Evolutionary conservation across 1,139 yeast species (phyloP).

Genomic region (Debaryomyces coudertii): DNA sequence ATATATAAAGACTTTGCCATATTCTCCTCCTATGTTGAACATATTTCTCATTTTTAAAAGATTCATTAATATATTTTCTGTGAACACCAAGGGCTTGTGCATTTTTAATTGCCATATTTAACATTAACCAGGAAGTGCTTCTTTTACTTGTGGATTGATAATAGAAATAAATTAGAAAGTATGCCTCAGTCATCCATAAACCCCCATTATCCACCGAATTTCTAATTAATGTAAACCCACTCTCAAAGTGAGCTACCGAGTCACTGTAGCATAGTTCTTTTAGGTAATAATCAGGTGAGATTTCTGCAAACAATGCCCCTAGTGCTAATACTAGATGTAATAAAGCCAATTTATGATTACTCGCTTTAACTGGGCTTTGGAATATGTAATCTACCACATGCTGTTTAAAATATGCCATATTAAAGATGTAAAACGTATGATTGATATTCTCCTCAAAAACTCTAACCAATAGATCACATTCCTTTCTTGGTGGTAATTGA

Average conservation of each 20-base stretch:
- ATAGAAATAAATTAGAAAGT: slow-evolving; percentile 40
- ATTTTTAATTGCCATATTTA: slow-evolving; percentile 29
- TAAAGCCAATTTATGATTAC: slow-evolving; percentile 12
- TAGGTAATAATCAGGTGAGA: background rate
- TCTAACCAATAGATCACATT: slow-evolving; percentile 17
- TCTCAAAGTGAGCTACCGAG: slow-evolving; percentile 28
- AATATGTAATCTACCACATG: slow-evolving; percentile 20
- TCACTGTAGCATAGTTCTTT: background rate
- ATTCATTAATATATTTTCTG: slow-evolving; percentile 27
- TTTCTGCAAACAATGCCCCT: slow-evolving; percentile 15
- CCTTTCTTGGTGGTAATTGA: slow-evolving; percentile 19
- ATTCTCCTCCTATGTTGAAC: slow-evolving; percentile 34
- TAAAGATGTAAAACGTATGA: slow-evolving; percentile 21
- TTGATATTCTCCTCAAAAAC: slow-evolving; percentile 24
- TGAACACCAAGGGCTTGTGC: slow-evolving; percentile 30
- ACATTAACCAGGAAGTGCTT: slow-evolving; percentile 43
- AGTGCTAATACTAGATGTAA: slow-evolving; percentile 14
- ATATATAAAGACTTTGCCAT: slow-evolving; percentile 42
- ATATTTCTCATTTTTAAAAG: slow-evolving; percentile 16
- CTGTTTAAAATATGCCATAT: slow-evolving; percentile 12
- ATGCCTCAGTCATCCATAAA: slow-evolving; percentile 46
- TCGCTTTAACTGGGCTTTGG: slow-evolving; percentile 13
- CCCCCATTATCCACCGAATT: slow-evolving; percentile 39
- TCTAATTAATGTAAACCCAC: slow-evolving; percentile 33
- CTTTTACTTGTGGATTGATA: slow-evolving; percentile 41